These are phyloP conservation scores for Domatiomyces globalis DNA, from an alignment of 2,329 filamentous ascomycete species.

Conservation along the genomic window DNA sequence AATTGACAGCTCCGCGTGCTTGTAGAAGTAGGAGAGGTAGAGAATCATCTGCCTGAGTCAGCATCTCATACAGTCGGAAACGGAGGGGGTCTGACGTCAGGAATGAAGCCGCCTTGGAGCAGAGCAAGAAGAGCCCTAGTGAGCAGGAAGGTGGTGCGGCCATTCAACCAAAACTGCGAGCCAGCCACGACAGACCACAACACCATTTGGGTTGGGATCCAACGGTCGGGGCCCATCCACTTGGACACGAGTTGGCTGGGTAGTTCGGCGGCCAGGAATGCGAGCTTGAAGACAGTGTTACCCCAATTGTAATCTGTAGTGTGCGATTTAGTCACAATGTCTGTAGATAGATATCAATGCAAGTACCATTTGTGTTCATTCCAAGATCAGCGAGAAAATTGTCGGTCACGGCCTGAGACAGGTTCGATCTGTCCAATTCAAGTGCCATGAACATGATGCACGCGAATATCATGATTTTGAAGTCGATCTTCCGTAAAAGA, in stretches of 20 bases:
- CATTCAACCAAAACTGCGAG: conserved; percentile 38
- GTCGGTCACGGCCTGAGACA: conserved; percentile 47
- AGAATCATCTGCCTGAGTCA: conserved; percentile 12
- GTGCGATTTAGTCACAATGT: conserved; percentile 10
- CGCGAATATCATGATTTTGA: conserved; percentile 20
- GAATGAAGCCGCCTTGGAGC: conserved; percentile 38
- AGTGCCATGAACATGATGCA: conserved; percentile 48
- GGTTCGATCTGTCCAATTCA: conserved; percentile 50
- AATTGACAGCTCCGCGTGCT: conserved; percentile 22
- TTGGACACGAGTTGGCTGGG: conserved; percentile 47
- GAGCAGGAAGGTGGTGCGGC: conserved; percentile 28
- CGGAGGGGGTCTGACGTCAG: conserved; percentile 10
- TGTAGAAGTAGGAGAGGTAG: conserved; percentile 29
- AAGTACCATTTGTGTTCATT: conserved; percentile 34
- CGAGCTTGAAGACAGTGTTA: conserved; percentile 40
- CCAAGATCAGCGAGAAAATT: conserved; percentile 39
- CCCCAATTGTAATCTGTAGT: conserved; percentile 36
- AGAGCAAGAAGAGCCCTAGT: conserved; percentile 35
- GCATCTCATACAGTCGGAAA: conserved; percentile 3
- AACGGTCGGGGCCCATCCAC: conserved; percentile 44
- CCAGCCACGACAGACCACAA: conserved; percentile 42
- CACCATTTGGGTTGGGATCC: conserved; percentile 46
- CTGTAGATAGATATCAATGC: not conserved
- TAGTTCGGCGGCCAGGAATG: conserved; percentile 41
- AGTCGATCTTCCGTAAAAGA: conserved; percentile 17